A percentile compares a stretch with the other conserved stretches of the same genome.
phyloP scores from a whole-genome alignment of 192 early-diverging fungal species.

The Glomus cerebriforme region DNA sequence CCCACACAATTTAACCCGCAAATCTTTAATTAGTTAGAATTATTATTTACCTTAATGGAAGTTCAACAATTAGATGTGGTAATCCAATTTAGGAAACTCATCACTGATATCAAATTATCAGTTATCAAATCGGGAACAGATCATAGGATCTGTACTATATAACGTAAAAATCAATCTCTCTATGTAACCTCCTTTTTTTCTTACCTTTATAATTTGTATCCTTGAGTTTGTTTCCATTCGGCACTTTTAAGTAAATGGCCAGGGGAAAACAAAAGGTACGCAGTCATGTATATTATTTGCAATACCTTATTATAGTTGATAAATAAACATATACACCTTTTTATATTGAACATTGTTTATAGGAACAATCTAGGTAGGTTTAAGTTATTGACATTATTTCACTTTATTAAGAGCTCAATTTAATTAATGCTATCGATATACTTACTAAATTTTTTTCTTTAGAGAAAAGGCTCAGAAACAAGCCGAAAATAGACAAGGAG shows the following conservation, averaged over 20 bases:
- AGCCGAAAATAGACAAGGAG: slow-evolving; percentile 38
- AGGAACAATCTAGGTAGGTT: slow-evolving; percentile 40
- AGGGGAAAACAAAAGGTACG: slow-evolving; percentile 45
- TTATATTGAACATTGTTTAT: neutral
- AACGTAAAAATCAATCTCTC: too few species aligned
- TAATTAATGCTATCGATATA: neutral
- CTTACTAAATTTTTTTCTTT: neutral
- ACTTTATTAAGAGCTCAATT: neutral
- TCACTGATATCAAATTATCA: too few species aligned
- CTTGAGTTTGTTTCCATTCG: neutral
- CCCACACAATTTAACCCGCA: too few species aligned
- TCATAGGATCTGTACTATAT: too few species aligned
- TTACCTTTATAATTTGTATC: neutral
- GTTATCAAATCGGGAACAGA: too few species aligned
- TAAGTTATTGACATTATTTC: neutral
- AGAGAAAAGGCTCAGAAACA: slow-evolving; percentile 44
- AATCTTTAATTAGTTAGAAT: too few species aligned
- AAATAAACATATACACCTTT: neutral
- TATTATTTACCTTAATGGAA: too few species aligned
- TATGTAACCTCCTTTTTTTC: too few species aligned
- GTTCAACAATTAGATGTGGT: too few species aligned
- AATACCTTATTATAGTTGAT: neutral
- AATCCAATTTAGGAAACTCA: too few species aligned
- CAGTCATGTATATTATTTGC: neutral
- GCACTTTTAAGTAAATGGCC: slow-evolving; percentile 31